Evolutionary conservation across 208 protist species (phyloP).

Genomic region (Acanthamoeba quina): DNA sequence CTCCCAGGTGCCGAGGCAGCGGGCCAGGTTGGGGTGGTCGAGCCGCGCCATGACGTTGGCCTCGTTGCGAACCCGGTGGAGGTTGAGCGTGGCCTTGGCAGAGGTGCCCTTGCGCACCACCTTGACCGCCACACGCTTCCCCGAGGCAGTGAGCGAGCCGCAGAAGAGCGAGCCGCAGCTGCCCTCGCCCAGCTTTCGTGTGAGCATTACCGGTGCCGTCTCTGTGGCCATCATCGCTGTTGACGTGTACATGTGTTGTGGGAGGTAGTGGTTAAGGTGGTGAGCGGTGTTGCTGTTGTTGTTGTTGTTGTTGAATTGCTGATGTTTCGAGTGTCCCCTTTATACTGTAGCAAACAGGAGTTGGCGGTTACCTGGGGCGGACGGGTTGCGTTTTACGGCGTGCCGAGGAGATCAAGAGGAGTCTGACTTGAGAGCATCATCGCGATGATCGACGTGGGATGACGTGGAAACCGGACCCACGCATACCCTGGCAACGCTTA

Average conservation of each 20-base stretch:
- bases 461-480: too few species aligned
- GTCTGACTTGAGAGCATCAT: too few species aligned
- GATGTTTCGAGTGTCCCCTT: too few species aligned
- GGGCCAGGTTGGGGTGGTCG: neutral
- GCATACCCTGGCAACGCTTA: too few species aligned
- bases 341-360: too few species aligned
- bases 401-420: too few species aligned
- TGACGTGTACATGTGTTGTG: neutral
- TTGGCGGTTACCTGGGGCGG: too few species aligned
- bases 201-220: neutral
- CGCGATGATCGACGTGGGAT: too few species aligned
- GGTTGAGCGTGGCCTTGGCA: neutral
- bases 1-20: neutral
- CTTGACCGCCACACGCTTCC: slow-evolving; percentile 12
- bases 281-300: too few species aligned
- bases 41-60: neutral
- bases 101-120: slow-evolving; percentile 1
- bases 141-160: neutral
- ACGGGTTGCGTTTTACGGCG: too few species aligned
- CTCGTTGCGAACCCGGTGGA: neutral
- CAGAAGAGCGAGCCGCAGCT: neutral
- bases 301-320: too few species aligned
- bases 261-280: too few species aligned
- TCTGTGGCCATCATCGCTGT: slow-evolving; percentile 19
- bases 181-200: neutral